These are phyloP conservation scores for Cutaneotrichosporon cavernicola DNA, from an alignment of 1,284 basidiomycete species.

Conservation along the genomic window DNA sequence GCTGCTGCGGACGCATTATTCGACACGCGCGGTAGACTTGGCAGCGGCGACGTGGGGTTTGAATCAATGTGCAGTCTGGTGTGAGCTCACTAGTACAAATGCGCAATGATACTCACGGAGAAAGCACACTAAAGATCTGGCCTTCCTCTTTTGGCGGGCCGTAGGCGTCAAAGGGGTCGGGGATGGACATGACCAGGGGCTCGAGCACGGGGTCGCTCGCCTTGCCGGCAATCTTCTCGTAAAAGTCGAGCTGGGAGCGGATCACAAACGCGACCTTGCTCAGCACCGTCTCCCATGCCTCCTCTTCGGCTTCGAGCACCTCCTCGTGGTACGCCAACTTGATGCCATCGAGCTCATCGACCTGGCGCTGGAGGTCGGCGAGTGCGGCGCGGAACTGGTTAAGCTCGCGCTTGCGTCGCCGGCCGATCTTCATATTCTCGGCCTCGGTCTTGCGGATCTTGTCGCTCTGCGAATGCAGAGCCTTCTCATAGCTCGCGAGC, in stretches of 20 bases:
- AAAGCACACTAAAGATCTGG: slow-evolving; percentile 87
- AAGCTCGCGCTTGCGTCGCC: slow-evolving; percentile 75
- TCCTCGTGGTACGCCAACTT: slow-evolving; percentile 60
- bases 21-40: slow-evolving; percentile 36
- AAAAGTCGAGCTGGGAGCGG: slow-evolving; percentile 52
- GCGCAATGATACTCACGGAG: slow-evolving; percentile 62
- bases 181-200: slow-evolving; percentile 81
- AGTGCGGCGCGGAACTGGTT: slow-evolving; percentile 83
- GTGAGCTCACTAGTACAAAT: slow-evolving; percentile 6
- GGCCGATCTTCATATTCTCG: slow-evolving; percentile 69
- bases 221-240: slow-evolving; percentile 60
- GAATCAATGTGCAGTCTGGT: slow-evolving; percentile 35
- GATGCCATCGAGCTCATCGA: slow-evolving; percentile 56
- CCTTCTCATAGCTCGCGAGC: slow-evolving; percentile 72
- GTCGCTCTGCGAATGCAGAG: slow-evolving; percentile 74
- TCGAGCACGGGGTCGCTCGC: slow-evolving; percentile 88
- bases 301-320: slow-evolving; percentile 87
- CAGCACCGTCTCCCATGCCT: slow-evolving; percentile 83
- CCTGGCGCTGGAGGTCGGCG: slow-evolving; percentile 76
- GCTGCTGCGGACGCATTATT: slow-evolving; percentile 27
- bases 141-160: slow-evolving; percentile 82
- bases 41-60: slow-evolving; percentile 37
- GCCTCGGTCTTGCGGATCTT: slow-evolving; percentile 86
- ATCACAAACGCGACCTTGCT: slow-evolving; percentile 63
- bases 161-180: slow-evolving; percentile 90